Base-by-base conservation (phyloP, 257 asterid genomes). In the Solanum habrochaites region DNA sequence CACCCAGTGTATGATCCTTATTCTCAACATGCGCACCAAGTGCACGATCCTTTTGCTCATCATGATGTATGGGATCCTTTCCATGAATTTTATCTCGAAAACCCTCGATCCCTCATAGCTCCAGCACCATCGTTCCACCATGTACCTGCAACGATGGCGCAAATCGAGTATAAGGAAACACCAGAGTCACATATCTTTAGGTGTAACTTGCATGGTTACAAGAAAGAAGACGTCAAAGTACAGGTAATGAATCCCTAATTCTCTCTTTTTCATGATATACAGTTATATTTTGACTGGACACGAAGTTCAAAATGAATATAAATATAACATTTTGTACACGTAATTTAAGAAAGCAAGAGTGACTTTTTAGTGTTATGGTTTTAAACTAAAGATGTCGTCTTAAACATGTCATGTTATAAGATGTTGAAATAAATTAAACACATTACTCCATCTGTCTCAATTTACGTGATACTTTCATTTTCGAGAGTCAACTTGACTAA, bases 201-300 rank as follows among this genome's bases (percentile, higher is more conserved):
- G 23, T 85, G 73, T 5, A 87, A 91, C 29, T 90, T 92, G 37
- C 86, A 89, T 9, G 91, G 95, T 66, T 81, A 88, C 86, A 83
- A 56, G 86, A 91, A 87, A 56, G 92, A 91, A 83, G 92, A 93
- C 12, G 89, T 93, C 64, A 86, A 86, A 80, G 91, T 93, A 87
- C 86, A 86, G 58, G 91, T 92, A 88, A 21, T 90, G 49, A 7
- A 90, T 11, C 88, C 90, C 49, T 20, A 37, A 37, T 37, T 5
- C 2, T 15, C 62, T 52, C 10, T 2, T 52, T 0, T 52, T 2
- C 1, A 52, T 16, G 35, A 32, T 52, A 6, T 52, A 52, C 0
- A 1, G 10, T 52, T 52, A 18, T 52, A 72, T 37, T 72, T 35
- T 72, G 29, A 20, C 1, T 10, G 5, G 0, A 5, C 18, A 37